A percentile compares a stretch with the other conserved stretches of the same genome.
phyloP scores from a whole-genome alignment of 495 filamentous ascomycete genomes.

The Penicillium taxi region DNA sequence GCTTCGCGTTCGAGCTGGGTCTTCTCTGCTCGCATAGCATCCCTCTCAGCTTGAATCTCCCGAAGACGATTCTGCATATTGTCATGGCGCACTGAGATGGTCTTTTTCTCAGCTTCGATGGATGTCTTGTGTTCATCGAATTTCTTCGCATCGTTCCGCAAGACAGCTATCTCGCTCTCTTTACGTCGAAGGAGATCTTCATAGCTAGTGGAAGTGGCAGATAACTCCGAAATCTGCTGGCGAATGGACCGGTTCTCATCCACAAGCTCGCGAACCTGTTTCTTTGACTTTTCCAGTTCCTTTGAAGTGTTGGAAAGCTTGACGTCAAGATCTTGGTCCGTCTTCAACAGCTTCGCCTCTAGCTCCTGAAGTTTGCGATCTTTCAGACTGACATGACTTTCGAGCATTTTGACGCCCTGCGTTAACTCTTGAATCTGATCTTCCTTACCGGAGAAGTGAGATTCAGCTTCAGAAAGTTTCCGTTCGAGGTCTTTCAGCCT shows the following conservation, averaged over 20 bases:
- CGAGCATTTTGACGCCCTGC: constrained; percentile 82
- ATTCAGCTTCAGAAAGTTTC: constrained; percentile 58
- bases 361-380: constrained; percentile 85
- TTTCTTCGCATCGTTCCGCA: constrained; percentile 74
- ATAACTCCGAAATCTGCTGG: constrained; percentile 78
- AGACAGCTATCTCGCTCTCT: constrained; percentile 82
- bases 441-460: constrained; percentile 58
- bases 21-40: constrained; percentile 78
- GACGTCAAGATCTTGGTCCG: constrained; percentile 82
- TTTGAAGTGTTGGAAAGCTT: constrained; percentile 78
- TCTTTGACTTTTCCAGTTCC: constrained; percentile 63
- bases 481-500: constrained; percentile 58
- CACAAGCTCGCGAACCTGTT: constrained; percentile 63
- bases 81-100: constrained; percentile 66
- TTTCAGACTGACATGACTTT: constrained; percentile 83
- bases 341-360: constrained; percentile 73
- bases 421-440: constrained; percentile 63
- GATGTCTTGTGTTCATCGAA: constrained; percentile 66
- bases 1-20: constrained; percentile 78
- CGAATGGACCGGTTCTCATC: constrained; percentile 80
- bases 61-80: constrained; percentile 68
- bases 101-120: constrained; percentile 66
- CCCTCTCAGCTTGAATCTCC: constrained; percentile 79
- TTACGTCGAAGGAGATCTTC: constrained; percentile 89
- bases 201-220: constrained; percentile 85